Evolutionary conservation across 1,284 basidiomycete genomes (phyloP).

Genomic region (Hypsizygus ulmarius): DNA sequence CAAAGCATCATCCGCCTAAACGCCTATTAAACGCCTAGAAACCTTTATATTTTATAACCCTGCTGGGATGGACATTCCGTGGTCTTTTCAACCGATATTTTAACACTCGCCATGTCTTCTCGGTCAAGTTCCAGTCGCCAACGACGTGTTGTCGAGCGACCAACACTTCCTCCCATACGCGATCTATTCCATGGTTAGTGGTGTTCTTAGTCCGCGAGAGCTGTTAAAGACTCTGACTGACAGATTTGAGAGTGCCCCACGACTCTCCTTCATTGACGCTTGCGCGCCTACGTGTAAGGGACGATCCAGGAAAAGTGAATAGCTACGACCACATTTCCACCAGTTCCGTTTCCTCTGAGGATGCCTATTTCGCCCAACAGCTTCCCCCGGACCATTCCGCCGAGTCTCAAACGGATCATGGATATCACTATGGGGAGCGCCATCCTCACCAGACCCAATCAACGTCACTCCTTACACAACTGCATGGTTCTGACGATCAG

Average conservation of each 20-base stretch:
- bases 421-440: not conserved
- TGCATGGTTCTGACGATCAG: no score
- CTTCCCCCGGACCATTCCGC: not conserved
- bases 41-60: constrained; percentile 15
- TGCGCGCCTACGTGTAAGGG: constrained; percentile 37
- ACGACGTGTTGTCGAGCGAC: constrained; percentile 33
- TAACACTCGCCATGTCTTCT: constrained; percentile 16
- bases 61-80: not conserved
- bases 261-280: constrained; percentile 39
- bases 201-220: not conserved
- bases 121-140: constrained; percentile 8
- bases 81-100: not conserved
- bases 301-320: constrained; percentile 25
- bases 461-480: no score
- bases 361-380: not conserved
- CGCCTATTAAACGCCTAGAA: constrained; percentile 11
- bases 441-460: no score
- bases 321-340: constrained; percentile 1
- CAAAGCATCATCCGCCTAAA: constrained; percentile 4
- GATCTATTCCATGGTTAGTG: constrained; percentile 65
- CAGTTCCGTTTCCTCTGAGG: constrained; percentile 2
- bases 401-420: not conserved
- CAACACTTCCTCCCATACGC: constrained; percentile 73
- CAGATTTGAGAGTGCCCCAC: constrained; percentile 34
- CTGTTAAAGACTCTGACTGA: not conserved